phyloP scores from a whole-genome alignment of 768 basidiomycete species.

The Lentinula guzmanii region DNA sequence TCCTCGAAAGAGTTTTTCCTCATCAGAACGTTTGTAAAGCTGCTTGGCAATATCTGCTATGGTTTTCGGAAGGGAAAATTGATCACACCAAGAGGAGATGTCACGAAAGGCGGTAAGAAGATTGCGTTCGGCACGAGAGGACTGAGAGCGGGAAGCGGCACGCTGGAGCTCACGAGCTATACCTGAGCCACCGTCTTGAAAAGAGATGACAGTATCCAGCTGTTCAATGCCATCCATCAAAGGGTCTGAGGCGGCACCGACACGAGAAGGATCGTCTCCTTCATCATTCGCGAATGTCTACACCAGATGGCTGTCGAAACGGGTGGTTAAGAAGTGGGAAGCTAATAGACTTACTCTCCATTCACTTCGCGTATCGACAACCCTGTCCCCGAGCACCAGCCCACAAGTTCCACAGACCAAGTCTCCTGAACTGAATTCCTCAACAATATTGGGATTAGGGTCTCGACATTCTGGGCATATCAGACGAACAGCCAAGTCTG shows the following conservation, averaged over 20 bases:
- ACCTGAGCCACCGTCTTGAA: constrained; percentile 92
- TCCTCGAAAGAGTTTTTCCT: constrained; percentile 87
- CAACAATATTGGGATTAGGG: constrained; percentile 89
- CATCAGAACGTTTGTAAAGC: constrained; percentile 94
- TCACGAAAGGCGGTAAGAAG: constrained; percentile 86
- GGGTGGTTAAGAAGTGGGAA: constrained; percentile 2
- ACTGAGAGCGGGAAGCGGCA: constrained; percentile 78
- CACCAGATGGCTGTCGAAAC: constrained; percentile 8
- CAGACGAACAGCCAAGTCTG: constrained; percentile 81
- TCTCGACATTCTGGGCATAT: constrained; percentile 96
- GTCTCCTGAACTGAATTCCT: constrained; percentile 97
- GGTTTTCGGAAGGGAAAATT: constrained; percentile 88
- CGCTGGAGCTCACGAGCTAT: constrained; percentile 89
- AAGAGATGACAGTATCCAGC: constrained; percentile 91
- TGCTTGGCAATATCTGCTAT: constrained; percentile 97
- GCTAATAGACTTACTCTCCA: constrained; percentile 69
- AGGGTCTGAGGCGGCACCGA: constrained; percentile 93
- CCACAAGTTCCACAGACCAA: constrained; percentile 93
- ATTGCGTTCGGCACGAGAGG: constrained; percentile 77
- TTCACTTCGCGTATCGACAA: constrained; percentile 98
- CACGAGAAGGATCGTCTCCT: constrained; percentile 99
- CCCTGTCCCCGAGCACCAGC: constrained; percentile 89
- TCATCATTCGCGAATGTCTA: constrained; percentile 99
- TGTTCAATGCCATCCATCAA: constrained; percentile 93
- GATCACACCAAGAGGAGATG: constrained; percentile 92